Base-by-base conservation (phyloP, 2,329 filamentous ascomycete species). In the Stylonectria norvegica region DNA sequence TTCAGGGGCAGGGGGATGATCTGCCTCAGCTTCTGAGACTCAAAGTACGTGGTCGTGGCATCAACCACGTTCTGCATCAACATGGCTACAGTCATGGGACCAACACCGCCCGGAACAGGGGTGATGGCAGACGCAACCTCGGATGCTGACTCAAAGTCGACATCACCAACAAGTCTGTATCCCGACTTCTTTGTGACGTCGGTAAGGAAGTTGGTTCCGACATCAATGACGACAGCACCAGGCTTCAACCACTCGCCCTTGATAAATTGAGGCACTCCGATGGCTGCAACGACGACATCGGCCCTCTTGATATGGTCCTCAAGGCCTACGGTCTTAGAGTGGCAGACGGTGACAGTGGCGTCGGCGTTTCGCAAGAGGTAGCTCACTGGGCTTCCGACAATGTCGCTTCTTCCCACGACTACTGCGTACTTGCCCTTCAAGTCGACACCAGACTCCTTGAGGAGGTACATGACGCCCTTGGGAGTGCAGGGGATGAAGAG, bases 21-120 rank as follows among this genome's bases (percentile, higher is more conserved):
- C 53, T 79, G 82, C 43, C 93, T 80, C 48, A 83, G 74, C 69
- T 88, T 94, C 64, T 94, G 85, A 46, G 79, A 79, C 49, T 93
- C 87, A 50, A 93, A 93, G 60, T 88, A 90, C 42, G 78, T 71
- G 34, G 83, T 85, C 23, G 93, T 85, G 22, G 91, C 84, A 54
- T 91, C 85, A 40, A 97, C 85, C 7, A 97, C 90, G 60, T 98
- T 98, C 66, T 95, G 87, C 56, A 98, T 72, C 34, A 98, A 75
- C 93, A 98, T 98, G 45, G 93, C 93, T 49, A 98, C 90, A 3
- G 93, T 98, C 93, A 98, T 98, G 36, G 93, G 93, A 0, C 93
- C 93, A 43, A 98, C 93, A 65, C 93, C 93, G 42, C 93, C 93
- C 2, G 93, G 93, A 2, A 98, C 93, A 1, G 93, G 93, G 3